Conservation (phyloP, 2,329 filamentous ascomycete genomes). For the Xylariaceae sp. region DNA sequence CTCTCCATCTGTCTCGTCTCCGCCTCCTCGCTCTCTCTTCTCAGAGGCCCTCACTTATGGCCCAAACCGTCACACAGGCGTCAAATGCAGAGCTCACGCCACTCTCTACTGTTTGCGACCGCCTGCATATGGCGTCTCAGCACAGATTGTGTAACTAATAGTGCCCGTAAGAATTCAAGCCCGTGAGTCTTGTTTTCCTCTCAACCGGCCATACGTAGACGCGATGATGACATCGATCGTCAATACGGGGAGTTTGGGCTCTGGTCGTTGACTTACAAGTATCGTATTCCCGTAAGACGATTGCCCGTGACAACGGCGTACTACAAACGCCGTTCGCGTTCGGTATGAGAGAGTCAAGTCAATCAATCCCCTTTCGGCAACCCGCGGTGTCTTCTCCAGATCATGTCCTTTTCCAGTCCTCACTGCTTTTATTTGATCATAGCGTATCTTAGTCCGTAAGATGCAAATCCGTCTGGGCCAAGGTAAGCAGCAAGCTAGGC, state of each 20-base stretch:
- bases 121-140: conserved; percentile 15
- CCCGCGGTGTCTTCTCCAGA: background rate
- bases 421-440: conserved; percentile 7
- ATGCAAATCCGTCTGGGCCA: conserved; percentile 11
- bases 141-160: background rate
- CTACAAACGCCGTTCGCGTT: too few species aligned
- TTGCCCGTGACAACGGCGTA: background rate
- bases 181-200: background rate
- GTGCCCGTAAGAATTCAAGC: background rate
- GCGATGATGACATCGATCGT: background rate
- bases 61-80: conserved; percentile 3
- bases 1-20: background rate
- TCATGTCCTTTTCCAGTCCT: background rate
- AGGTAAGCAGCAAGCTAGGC: conserved; percentile 9
- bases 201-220: background rate
- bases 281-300: too few species aligned
- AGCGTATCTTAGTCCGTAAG: conserved; percentile 3
- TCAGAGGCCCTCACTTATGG: background rate
- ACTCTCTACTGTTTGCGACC: conserved; percentile 14
- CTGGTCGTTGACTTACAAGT: too few species aligned
- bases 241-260: background rate
- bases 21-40: too few species aligned
- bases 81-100: conserved; percentile 12
- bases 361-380: conserved; percentile 1
- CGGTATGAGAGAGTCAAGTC: background rate